Evolutionary conservation across 2,329 filamentous ascomycete species (phyloP), one percentile per base, ranked within the genome.

Genomic region (Ceratocystis colombiana): DNA sequence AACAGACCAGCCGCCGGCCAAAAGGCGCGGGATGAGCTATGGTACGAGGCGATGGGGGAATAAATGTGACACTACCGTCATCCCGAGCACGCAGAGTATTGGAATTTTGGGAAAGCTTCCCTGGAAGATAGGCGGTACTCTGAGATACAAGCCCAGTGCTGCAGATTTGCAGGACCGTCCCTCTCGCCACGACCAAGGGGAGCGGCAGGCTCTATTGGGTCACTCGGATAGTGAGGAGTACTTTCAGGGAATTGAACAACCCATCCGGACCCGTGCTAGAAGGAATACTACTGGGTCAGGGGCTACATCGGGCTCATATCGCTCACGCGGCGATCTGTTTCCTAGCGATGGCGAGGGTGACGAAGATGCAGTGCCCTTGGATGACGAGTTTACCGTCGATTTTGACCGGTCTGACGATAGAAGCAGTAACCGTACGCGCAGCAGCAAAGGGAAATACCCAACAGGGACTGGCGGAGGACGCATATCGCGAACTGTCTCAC

Each of bases 111-210:
- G 89, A 70, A 82, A 88, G 64, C 77, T 96, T 69, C 92, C 93
- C 12, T 96, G 90, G 80, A 90, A 88, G 72, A 79, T 96, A 72
- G 90, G 91, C 45, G 87, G 88, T 3, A 89, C 88, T 2, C 75
- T 96, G 71, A 83, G 89, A 72, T 97, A 97, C 74, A 90, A 90
- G 73, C 93, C 93, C 41, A 95, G 89, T 66, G 91, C 90, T 37
- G 92, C 93, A 62, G 90, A 96, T 76, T 75, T 97, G 69, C 90
- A 92, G 71, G 93, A 96, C 68, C 88, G 96, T 70, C 90, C 91
- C 1, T 85, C 87, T 22, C 75, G 73, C 68, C 76, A 77, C 57
- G 77, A 74, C 64, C 73, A 71, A 71, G 77, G 78, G 62, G 89
- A 95, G 71, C 81, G 82, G 44, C 84, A 89, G 70, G 89, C 90